These are phyloP conservation scores for Trichoderma hamatum DNA, from an alignment of 2,329 filamentous ascomycete genomes.

Conservation along the genomic window DNA sequence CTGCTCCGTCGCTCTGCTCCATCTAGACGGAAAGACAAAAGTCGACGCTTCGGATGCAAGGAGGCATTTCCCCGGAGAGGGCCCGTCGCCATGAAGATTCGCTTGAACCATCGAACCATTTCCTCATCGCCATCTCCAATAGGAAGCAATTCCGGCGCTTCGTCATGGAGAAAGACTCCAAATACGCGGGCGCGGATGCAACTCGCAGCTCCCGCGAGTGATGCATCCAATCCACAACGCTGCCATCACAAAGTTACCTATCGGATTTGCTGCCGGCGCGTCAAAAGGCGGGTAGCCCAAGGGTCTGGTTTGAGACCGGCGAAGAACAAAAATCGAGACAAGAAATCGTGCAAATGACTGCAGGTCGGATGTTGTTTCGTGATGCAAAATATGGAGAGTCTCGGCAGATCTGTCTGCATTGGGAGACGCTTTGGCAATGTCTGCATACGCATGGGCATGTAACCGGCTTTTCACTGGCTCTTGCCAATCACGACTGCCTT, in stretches of 20 bases:
- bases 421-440: not conserved
- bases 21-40: not conserved
- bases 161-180: not conserved
- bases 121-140: not conserved
- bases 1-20: not conserved
- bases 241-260: not conserved
- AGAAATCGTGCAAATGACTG: not conserved
- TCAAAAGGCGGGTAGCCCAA: not conserved
- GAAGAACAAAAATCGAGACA: not conserved
- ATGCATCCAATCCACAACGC: not conserved
- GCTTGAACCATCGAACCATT: not conserved
- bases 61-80: not conserved
- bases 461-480: not conserved
- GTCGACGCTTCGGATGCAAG: not conserved
- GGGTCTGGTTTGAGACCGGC: not conserved
- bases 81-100: not conserved
- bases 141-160: not conserved
- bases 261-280: conserved; percentile 2
- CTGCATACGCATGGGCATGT: not conserved
- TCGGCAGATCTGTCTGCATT: not conserved
- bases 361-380: not conserved
- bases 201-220: not conserved
- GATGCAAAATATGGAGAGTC: not conserved
- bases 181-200: not conserved
- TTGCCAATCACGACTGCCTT: not conserved